Base-by-base conservation (phyloP, 257 asterid species). In the Plantago elongata region DNA sequence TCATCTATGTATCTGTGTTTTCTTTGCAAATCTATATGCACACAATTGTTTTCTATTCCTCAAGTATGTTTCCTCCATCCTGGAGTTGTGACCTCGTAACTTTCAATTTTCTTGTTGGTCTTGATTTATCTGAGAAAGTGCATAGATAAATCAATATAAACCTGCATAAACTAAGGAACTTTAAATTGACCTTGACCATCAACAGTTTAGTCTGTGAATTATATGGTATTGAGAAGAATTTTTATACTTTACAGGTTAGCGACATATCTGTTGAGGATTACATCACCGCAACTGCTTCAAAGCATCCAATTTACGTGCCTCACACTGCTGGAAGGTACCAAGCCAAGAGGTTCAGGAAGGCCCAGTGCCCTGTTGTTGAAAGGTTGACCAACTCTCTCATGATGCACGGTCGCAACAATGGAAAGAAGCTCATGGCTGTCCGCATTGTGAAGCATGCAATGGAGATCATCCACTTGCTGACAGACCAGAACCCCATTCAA, bases 321-420 rank as follows among this genome's bases (percentile, higher is more conserved):
- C 81, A 75, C 73, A 74, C 86, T 4, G 78, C 83, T 66, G 83
- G 86, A 0, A 77, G 81, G 78, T 77, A 74, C 76, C 81, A 74
- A 51, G 70, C 51, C 0, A 80, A 77, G 60, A 65, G 81, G 4
- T 78, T 80, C 66, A 69, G 85, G 72, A 77, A 80, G 79, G 86
- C 83, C 0, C 81, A 77, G 45, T 80, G 86, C 73, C 81, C 86
- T 5, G 66, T 80, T 51, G 81, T 77, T 38, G 80, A 77, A 70
- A 71, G 83, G 55, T 65, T 77, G 69, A 74, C 82, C n/a, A 63
- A 63, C 60, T 63, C 67, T 0, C 59, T 63, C 13, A 63, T 63
- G 67, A 63, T 63, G 67, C 67, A 63, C 7, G 67, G 67, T 0
- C 67, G 67, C 16, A 63, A 63, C 59, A 63, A 63, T 15, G 68